Evolutionary conservation across 2,329 filamentous ascomycete genomes (phyloP).

Genomic region (Fusarium buharicum): DNA sequence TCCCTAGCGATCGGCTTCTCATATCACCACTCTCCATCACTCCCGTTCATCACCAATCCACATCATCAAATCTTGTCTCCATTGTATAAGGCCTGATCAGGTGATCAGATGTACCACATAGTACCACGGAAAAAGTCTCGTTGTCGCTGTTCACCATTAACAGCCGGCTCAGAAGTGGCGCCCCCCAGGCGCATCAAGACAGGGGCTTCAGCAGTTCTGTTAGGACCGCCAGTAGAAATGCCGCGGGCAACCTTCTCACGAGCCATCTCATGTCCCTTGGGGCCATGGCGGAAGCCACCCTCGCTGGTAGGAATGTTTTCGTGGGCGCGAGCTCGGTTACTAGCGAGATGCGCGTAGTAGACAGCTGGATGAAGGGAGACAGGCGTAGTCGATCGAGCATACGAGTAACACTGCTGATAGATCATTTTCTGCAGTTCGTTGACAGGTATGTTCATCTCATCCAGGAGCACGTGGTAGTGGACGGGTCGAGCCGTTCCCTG

Average conservation of each 20-base stretch:
- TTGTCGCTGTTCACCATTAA: slow-evolving; percentile 48
- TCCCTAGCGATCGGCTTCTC: slow-evolving; percentile 30
- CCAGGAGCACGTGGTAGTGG: slow-evolving; percentile 88
- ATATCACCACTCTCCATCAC: neutral
- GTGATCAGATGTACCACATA: slow-evolving; percentile 58
- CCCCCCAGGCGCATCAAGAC: slow-evolving; percentile 49
- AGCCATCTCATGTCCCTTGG: slow-evolving; percentile 56
- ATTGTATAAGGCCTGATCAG: neutral
- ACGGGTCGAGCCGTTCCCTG: slow-evolving; percentile 94
- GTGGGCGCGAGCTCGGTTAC: slow-evolving; percentile 81
- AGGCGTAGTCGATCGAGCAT: slow-evolving; percentile 89
- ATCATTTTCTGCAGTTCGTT: slow-evolving; percentile 86
- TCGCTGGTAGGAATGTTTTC: slow-evolving; percentile 63
- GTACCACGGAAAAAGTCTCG: slow-evolving; percentile 52
- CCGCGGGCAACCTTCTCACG: slow-evolving; percentile 56
- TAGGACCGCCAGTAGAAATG: slow-evolving; percentile 37
- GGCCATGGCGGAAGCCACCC: slow-evolving; percentile 57
- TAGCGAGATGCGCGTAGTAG: slow-evolving; percentile 94
- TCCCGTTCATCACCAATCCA: neutral
- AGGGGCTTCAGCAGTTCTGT: slow-evolving; percentile 45
- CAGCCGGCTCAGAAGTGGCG: slow-evolving; percentile 31
- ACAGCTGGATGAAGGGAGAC: slow-evolving; percentile 90
- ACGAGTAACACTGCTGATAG: slow-evolving; percentile 95
- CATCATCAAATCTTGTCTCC: neutral
- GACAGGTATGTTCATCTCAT: slow-evolving; percentile 76